Conservation (phyloP, 2,329 filamentous ascomycete species). For the Aphanocladium album region DNA sequence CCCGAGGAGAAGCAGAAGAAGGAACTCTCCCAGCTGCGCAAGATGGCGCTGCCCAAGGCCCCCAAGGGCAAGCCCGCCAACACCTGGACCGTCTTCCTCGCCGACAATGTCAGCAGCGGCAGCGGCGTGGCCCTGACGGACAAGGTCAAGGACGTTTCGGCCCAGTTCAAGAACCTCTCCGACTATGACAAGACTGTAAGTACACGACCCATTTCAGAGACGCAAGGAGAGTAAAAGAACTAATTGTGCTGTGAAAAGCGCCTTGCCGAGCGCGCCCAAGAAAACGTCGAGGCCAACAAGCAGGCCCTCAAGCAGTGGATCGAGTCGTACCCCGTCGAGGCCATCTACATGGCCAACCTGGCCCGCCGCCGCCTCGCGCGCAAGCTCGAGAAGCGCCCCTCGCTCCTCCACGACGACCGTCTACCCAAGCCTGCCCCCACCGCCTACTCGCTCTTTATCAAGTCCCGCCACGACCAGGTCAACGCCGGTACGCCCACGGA, state of each 20-base stretch:
- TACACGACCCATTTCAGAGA: conserved; percentile 7
- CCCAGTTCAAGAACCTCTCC: conserved; percentile 36
- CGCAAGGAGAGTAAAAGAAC: too few species aligned
- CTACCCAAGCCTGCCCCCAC: conserved; percentile 34
- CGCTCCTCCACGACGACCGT: conserved; percentile 41
- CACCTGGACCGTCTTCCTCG: conserved; percentile 35
- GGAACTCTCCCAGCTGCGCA: conserved; percentile 33
- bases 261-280: conserved; percentile 27
- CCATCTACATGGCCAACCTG: conserved; percentile 42
- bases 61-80: conserved; percentile 28
- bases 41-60: conserved; percentile 36
- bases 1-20: conserved; percentile 34
- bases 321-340: conserved; percentile 33
- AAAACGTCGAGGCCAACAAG: conserved; percentile 39
- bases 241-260: too few species aligned
- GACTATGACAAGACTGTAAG: conserved; percentile 40
- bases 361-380: conserved; percentile 40
- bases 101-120: conserved; percentile 23
- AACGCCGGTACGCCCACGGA: conserved; percentile 19
- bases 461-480: conserved; percentile 31
- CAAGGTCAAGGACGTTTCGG: conserved; percentile 24
- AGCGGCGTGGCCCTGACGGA: conserved; percentile 12
- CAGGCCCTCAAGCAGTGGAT: conserved; percentile 43
- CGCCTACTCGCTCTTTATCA: conserved; percentile 34
- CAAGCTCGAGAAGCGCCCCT: conserved; percentile 23